A percentile compares a stretch with the other conserved stretches of the same genome.
Evolutionary conservation across 2,329 filamentous ascomycete species (phyloP).

Genomic region (Phaeoacremonium minimum): DNA sequence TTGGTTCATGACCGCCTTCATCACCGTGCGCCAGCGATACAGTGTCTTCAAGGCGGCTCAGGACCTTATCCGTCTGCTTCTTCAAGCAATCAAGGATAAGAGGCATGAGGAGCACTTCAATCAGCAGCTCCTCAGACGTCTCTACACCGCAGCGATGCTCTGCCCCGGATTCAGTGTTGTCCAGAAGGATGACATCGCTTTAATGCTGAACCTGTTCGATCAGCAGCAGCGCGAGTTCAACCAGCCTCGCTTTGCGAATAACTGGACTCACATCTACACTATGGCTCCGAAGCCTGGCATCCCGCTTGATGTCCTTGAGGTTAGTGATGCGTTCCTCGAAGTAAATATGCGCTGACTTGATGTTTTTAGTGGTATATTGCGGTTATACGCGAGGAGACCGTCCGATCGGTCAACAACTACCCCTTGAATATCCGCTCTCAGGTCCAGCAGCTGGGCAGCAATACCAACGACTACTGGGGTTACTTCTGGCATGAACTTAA

Average conservation of each 20-base stretch:
- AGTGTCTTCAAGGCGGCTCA: constrained; percentile 46
- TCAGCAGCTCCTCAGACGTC: constrained; percentile 46
- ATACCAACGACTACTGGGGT: constrained; percentile 44
- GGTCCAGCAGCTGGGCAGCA: constrained; percentile 22
- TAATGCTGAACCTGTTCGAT: constrained; percentile 29
- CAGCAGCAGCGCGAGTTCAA: constrained; percentile 31
- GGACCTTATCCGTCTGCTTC: constrained; percentile 43
- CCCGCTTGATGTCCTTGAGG: constrained; percentile 51
- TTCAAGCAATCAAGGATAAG: constrained; percentile 31
- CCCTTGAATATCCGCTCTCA: constrained; percentile 34
- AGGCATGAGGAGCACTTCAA: constrained; percentile 41
- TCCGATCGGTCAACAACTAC: constrained; percentile 30
- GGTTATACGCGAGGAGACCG: constrained; percentile 49
- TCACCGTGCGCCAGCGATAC: constrained; percentile 54
- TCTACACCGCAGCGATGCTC: constrained; percentile 46
- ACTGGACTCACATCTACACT: constrained; percentile 50
- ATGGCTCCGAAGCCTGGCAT: constrained; percentile 43
- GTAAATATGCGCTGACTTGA: background rate
- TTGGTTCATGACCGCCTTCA: constrained; percentile 52
- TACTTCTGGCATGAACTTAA: constrained; percentile 46
- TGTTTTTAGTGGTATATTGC: constrained; percentile 50
- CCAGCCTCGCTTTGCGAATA: constrained; percentile 40
- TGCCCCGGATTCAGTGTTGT: constrained; percentile 57
- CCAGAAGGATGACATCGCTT: constrained; percentile 58
- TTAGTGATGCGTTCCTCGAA: constrained; percentile 23